These are phyloP conservation scores for Microdochium nivale DNA, from an alignment of 2,329 filamentous ascomycete genomes.

Conservation along the genomic window DNA sequence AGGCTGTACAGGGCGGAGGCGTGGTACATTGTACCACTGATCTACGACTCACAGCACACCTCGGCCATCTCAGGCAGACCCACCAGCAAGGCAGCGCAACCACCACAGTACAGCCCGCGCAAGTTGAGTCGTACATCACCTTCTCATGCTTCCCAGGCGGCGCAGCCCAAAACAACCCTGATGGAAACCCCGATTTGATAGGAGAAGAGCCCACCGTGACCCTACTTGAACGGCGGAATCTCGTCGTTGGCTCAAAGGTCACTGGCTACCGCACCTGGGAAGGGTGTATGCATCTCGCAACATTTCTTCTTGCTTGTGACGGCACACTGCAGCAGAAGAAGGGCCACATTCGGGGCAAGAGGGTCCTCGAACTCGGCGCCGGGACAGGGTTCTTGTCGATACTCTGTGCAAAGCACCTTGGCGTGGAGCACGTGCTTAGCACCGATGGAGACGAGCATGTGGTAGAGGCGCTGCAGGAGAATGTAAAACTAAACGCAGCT, in stretches of 20 bases:
- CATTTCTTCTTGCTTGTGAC: conserved; percentile 39
- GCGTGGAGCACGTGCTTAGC: conserved; percentile 41
- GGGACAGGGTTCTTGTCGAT: conserved; percentile 60
- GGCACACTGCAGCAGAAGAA: conserved; percentile 36
- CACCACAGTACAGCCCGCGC: conserved; percentile 40
- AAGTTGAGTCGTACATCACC: conserved; percentile 53
- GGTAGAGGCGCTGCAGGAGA: conserved; percentile 41
- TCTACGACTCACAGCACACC: conserved; percentile 41
- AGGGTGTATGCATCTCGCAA: conserved; percentile 54
- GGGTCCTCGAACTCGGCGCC: conserved; percentile 55
- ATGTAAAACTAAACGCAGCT: conserved; percentile 40
- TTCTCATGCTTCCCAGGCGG: conserved; percentile 35
- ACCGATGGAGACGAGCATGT: conserved; percentile 55
- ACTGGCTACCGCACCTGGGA: conserved; percentile 66
- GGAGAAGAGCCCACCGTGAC: conserved; percentile 31
- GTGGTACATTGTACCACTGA: neutral
- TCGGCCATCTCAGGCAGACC: conserved; percentile 45
- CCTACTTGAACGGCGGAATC: conserved; percentile 43
- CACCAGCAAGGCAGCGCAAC: conserved; percentile 26
- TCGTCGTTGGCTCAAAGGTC: conserved; percentile 48
- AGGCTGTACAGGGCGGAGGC: conserved; percentile 19
- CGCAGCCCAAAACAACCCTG: neutral
- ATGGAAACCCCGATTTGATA: neutral
- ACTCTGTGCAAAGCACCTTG: conserved; percentile 50
- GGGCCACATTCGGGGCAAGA: conserved; percentile 34